phyloP scores from a whole-genome alignment of 257 asterid species.

The Ophiorrhiza pumila region DNA sequence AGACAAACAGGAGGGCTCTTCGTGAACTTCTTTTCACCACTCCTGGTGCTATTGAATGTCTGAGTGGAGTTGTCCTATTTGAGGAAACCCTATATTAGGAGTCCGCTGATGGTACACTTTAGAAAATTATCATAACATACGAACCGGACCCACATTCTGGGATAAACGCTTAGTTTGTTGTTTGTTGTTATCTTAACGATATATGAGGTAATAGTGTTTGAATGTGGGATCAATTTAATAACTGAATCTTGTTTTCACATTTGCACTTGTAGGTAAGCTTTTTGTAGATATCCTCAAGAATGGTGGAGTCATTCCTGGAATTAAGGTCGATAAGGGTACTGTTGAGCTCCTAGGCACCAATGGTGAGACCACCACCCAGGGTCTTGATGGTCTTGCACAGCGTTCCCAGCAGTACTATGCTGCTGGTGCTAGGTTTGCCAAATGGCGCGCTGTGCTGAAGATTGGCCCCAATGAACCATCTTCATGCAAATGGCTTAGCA shows the following conservation, averaged over 20 bases:
- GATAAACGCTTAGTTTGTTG: no score
- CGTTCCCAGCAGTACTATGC: conserved; percentile 74
- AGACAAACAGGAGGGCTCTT: conserved; percentile 76
- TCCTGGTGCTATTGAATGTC: conserved; percentile 77
- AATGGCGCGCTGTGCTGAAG: conserved; percentile 92
- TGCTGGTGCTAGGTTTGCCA: conserved; percentile 88
- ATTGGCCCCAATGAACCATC: conserved; percentile 83
- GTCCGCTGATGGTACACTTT: conserved; percentile 62
- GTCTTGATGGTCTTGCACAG: conserved; percentile 86
- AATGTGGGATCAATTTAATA: not conserved
- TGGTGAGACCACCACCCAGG: conserved; percentile 93
- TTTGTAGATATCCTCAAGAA: conserved; percentile 86
- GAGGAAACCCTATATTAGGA: conserved; percentile 94
- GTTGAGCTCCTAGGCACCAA: conserved; percentile 90
- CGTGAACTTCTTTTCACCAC: conserved; percentile 87
- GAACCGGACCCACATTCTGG: not conserved
- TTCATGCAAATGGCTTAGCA: conserved; percentile 87
- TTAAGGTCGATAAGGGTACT: conserved; percentile 93
- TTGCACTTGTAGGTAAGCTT: conserved; percentile 70
- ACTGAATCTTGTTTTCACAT: conserved; percentile 36
- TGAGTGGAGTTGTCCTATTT: conserved; percentile 80
- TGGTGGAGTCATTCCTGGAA: conserved; percentile 89
- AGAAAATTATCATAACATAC: not conserved
- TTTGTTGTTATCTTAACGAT: not conserved
- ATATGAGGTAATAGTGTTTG: conserved; percentile 53